A percentile compares a stretch with the other conserved stretches of the same genome.
phyloP scores from a whole-genome alignment of 1,139 yeast species.

The Zygosaccharomyces sapae region DNA sequence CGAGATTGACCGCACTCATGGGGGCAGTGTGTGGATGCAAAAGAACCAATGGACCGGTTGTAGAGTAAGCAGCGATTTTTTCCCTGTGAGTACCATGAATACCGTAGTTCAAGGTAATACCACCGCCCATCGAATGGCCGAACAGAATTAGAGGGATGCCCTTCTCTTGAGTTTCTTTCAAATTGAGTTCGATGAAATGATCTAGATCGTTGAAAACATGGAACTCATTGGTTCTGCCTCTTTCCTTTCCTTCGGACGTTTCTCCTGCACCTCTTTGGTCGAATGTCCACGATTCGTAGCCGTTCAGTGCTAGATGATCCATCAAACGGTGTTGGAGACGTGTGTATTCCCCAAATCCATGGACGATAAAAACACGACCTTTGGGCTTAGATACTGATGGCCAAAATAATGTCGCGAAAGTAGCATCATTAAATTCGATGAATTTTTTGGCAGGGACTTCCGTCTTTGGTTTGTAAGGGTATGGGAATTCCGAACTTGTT shows the following conservation, averaged over 20 bases:
- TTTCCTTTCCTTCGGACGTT: constrained; percentile 56
- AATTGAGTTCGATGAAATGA: constrained; percentile 42
- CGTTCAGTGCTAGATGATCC: constrained; percentile 54
- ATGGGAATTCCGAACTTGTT: constrained; percentile 8
- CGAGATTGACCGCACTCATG: constrained; percentile 42
- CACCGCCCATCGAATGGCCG: constrained; percentile 99
- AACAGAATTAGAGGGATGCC: constrained; percentile 50
- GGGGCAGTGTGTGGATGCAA: constrained; percentile 61
- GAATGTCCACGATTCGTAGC: constrained; percentile 71
- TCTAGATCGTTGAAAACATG: constrained; percentile 68
- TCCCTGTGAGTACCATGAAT: constrained; percentile 58
- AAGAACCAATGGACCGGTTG: constrained; percentile 63
- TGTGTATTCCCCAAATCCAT: constrained; percentile 76
- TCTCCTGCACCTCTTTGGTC: constrained; percentile 90
- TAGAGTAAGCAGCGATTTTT: constrained; percentile 52
- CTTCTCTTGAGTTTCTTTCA: constrained; percentile 32
- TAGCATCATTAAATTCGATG: constrained; percentile 29
- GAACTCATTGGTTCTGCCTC: constrained; percentile 65
- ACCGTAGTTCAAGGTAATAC: constrained; percentile 68
- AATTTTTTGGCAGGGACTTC: constrained; percentile 26
- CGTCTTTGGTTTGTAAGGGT: constrained; percentile 28
- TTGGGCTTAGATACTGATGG: constrained; percentile 21
- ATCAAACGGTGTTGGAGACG: constrained; percentile 52
- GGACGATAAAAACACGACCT: constrained; percentile 56
- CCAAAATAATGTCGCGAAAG: constrained; percentile 32